Percentiles rank a stretch among this genome's conserved stretches.
Conservation (phyloP, 805 yeast genomes). For the Sugiyamaella smithiae region DNA sequence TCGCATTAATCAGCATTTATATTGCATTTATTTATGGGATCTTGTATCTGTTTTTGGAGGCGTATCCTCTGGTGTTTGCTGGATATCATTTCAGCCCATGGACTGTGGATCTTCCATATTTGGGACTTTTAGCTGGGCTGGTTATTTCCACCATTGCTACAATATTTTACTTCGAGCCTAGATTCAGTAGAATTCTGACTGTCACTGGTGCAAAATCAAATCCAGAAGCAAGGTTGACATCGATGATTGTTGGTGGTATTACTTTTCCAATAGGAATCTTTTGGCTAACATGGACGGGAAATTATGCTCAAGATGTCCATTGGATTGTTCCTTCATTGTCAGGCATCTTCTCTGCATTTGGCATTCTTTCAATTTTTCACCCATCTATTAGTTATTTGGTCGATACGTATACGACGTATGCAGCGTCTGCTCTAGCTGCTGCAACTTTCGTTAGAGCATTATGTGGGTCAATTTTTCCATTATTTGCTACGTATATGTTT, state of each 20-base stretch:
- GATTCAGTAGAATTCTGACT: conserved; percentile 46
- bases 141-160: conserved; percentile 53
- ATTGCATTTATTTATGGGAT: conserved; percentile 80
- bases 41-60: conserved; percentile 67
- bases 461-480: conserved; percentile 68
- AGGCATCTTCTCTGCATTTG: conserved; percentile 63
- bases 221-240: conserved; percentile 78
- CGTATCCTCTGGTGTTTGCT: conserved; percentile 69
- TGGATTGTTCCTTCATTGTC: conserved; percentile 80
- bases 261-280: conserved; percentile 74
- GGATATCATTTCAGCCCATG: conserved; percentile 62
- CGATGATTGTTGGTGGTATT: conserved; percentile 70
- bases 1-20: conserved; percentile 65
- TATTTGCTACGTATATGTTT: conserved; percentile 73
- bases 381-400: conserved; percentile 69
- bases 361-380: conserved; percentile 63
- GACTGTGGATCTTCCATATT: conserved; percentile 73
- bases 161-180: conserved; percentile 51
- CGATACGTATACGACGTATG: conserved; percentile 65
- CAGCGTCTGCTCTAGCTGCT: conserved; percentile 78
- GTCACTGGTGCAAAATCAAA: conserved; percentile 55
- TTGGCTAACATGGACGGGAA: conserved; percentile 89
- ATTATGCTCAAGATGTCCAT: conserved; percentile 63
- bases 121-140: conserved; percentile 71
- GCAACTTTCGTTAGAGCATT: conserved; percentile 67